Evolutionary conservation across 768 basidiomycete species (phyloP).

Genomic region (Hygrophorus russula): DNA sequence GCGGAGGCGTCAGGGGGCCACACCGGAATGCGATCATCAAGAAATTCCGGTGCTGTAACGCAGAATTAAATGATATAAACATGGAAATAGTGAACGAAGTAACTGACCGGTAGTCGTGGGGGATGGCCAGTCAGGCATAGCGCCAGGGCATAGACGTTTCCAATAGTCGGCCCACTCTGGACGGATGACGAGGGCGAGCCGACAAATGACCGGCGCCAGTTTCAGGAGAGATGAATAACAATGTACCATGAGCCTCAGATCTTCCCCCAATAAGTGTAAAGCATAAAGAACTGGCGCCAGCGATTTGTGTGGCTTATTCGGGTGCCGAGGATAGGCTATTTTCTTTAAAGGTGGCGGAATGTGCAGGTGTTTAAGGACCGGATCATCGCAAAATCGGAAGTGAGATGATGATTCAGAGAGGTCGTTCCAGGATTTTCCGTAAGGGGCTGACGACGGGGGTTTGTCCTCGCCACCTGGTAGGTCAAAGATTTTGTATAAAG

Average conservation of each 20-base stretch:
- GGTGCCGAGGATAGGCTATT: constrained; percentile 12
- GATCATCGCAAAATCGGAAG: constrained; percentile 47
- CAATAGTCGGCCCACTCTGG: constrained; percentile 92
- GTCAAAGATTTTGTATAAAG: constrained; percentile 39
- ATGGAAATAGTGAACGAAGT: not conserved
- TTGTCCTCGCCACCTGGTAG: constrained; percentile 11
- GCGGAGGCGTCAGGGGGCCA: constrained; percentile 73
- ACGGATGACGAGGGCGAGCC: constrained; percentile 49
- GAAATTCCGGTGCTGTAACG: constrained; percentile 28
- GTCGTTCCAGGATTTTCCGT: constrained; percentile 32
- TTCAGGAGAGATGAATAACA: constrained; percentile 42
- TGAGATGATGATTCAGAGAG: constrained; percentile 34
- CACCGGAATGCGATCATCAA: constrained; percentile 64
- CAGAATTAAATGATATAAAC: constrained; percentile 6
- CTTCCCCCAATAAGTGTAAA: constrained; percentile 71
- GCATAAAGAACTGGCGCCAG: constrained; percentile 57
- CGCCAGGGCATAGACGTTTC: constrained; percentile 68
- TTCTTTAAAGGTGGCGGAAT: constrained; percentile 16
- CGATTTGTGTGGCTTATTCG: constrained; percentile 26
- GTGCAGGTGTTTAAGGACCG: constrained; percentile 35
- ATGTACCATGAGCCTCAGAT: constrained; percentile 46
- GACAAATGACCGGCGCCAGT: constrained; percentile 54
- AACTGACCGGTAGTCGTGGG: constrained; percentile 29
- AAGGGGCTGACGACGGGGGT: constrained; percentile 11
- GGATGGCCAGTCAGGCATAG: constrained; percentile 48